These are phyloP conservation scores for Coniochaeta hoffmannii DNA, from an alignment of 2,329 filamentous ascomycete species.

Conservation along the genomic window DNA sequence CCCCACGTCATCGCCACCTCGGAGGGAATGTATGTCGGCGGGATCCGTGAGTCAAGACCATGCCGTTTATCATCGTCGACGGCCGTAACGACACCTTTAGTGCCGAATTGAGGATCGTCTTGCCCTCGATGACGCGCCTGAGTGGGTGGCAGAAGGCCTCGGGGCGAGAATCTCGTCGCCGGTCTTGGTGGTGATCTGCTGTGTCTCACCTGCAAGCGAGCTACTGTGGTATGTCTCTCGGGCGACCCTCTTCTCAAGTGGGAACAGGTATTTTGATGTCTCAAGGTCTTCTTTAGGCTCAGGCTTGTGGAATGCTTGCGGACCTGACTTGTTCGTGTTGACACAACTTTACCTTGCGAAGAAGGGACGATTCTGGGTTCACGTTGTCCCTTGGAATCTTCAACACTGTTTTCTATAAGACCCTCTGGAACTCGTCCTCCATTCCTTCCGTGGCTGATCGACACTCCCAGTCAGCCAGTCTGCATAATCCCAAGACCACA, in stretches of 20 bases:
- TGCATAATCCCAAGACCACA: background rate
- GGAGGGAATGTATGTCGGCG: background rate
- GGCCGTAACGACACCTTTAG: background rate
- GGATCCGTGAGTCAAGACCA: background rate
- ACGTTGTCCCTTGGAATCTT: background rate
- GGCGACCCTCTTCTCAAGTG: background rate
- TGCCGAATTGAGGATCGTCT: background rate
- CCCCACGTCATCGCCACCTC: background rate
- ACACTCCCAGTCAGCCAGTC: background rate
- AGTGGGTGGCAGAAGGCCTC: background rate
- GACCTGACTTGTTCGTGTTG: background rate
- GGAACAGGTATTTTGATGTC: background rate
- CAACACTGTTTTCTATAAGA: background rate
- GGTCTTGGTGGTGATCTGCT: background rate
- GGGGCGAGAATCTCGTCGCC: background rate
- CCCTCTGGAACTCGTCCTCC: background rate
- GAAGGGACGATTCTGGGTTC: background rate
- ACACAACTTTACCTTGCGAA: background rate
- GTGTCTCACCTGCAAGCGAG: background rate
- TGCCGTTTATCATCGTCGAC: background rate
- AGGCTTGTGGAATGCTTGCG: background rate
- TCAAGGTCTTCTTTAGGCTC: no score
- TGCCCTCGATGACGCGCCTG: background rate
- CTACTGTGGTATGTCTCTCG: constrained; percentile 1
- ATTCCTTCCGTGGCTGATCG: background rate